Conservation (phyloP, 345 rosid genomes). For the Aquilaria yunnanensis region DNA sequence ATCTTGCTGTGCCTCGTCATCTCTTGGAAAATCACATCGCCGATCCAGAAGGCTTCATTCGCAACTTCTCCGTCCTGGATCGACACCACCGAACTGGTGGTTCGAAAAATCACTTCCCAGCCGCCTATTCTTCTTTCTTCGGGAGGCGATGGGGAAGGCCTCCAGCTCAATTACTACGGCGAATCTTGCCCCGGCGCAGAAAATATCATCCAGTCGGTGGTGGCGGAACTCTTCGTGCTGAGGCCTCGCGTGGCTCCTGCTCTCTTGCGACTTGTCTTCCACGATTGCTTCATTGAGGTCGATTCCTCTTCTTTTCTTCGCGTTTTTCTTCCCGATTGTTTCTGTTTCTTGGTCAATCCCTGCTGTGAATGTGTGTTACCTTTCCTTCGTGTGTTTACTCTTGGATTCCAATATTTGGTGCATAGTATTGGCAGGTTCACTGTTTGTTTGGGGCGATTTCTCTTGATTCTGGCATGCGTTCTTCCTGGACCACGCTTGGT, state of each 20-base stretch:
- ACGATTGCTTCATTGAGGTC: conserved; percentile 51
- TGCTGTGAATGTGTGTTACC: not conserved
- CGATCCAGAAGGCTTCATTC: too few relatives aligned
- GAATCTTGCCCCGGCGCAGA: conserved; percentile 33
- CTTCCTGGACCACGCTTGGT: not conserved
- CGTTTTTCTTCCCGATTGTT: not conserved
- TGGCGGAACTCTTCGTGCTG: conserved; percentile 15
- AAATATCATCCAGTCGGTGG: conserved; percentile 16
- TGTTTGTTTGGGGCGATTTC: not conserved
- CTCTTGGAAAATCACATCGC: conserved; percentile 1
- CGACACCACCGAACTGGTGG: too few relatives aligned
- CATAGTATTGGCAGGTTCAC: not conserved
- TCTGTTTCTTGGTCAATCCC: not conserved
- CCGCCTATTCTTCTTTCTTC: not conserved
- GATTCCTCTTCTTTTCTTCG: not conserved
- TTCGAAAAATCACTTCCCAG: not conserved
- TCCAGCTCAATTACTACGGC: conserved; percentile 16
- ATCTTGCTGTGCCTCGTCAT: conserved; percentile 36
- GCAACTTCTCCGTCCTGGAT: too few relatives aligned
- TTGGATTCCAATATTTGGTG: not conserved
- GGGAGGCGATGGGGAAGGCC: too few relatives aligned
- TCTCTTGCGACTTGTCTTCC: conserved; percentile 42
- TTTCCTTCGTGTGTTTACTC: too few relatives aligned
- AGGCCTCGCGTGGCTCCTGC: conserved; percentile 27
- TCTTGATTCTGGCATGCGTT: too few relatives aligned